A percentile compares a stretch with the other conserved stretches of the same genome.
phyloP scores from a whole-genome alignment of 192 early-diverging fungal genomes.

The Rhizophagus clarus region DNA sequence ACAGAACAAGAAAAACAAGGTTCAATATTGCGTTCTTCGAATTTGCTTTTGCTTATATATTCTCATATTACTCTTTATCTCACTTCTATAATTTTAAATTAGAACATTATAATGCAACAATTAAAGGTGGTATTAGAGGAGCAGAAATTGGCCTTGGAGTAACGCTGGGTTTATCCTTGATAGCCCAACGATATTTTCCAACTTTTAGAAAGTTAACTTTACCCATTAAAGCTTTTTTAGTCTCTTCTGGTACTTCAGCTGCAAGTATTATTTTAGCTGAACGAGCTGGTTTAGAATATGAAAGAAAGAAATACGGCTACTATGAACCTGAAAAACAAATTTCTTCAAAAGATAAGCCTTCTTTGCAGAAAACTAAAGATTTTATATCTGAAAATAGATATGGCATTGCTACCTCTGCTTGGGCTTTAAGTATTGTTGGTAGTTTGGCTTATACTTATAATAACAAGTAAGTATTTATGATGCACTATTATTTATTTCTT shows the following conservation, averaged over 20 bases:
- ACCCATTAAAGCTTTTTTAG: slow-evolving; percentile 41
- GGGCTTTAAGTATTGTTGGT: slow-evolving; percentile 45
- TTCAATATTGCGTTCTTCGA: neutral
- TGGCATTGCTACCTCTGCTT: slow-evolving; percentile 42
- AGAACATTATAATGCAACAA: slow-evolving; percentile 28
- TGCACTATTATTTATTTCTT: neutral
- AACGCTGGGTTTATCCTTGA: slow-evolving; percentile 37
- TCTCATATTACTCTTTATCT: neutral
- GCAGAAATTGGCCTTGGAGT: slow-evolving; percentile 44
- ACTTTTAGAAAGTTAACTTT: slow-evolving; percentile 35
- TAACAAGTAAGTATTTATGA: slow-evolving; percentile 29
- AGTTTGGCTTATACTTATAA: slow-evolving; percentile 42
- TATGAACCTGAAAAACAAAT: slow-evolving; percentile 4
- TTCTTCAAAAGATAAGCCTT: neutral
- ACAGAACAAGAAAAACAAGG: slow-evolving; percentile 4
- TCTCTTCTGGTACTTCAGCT: slow-evolving; percentile 41
- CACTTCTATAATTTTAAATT: neutral
- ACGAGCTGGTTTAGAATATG: slow-evolving; percentile 36
- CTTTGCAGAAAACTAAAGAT: neutral
- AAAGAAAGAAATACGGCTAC: slow-evolving; percentile 39
- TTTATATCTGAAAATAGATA: slow-evolving; percentile 3
- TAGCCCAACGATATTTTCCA: slow-evolving; percentile 38
- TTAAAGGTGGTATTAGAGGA: slow-evolving; percentile 39
- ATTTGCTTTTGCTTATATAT: neutral
- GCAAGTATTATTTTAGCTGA: slow-evolving; percentile 40